phyloP scores from a whole-genome alignment of 495 filamentous ascomycete genomes.

The Podospora tetraspora region DNA sequence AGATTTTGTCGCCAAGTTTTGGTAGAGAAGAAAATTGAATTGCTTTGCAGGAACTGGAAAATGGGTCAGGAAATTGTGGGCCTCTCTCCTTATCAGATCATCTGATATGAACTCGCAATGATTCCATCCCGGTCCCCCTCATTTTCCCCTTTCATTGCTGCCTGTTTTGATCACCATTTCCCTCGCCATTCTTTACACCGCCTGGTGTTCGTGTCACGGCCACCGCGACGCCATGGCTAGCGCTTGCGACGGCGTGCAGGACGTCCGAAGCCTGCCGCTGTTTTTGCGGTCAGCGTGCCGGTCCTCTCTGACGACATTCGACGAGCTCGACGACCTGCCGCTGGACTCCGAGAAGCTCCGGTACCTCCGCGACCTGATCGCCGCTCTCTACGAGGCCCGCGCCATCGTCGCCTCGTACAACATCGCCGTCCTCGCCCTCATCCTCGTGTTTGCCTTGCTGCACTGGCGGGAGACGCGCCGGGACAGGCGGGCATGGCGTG shows the following conservation, averaged over 20 bases:
- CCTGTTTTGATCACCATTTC: not conserved
- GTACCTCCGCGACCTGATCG: conserved; percentile 32
- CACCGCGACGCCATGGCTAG: not conserved
- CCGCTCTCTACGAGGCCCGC: conserved; percentile 30
- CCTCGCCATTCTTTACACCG: not conserved
- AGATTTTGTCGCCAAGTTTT: not conserved
- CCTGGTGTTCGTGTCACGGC: not conserved
- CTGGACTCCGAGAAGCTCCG: conserved; percentile 28
- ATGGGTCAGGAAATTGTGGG: not conserved
- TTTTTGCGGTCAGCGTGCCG: not conserved
- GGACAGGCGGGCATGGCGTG: conserved; percentile 21
- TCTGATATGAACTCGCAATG: not conserved
- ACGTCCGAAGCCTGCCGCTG: not conserved
- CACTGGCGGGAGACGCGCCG: conserved; percentile 24
- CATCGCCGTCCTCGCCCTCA: conserved; percentile 26
- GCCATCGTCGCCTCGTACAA: conserved; percentile 34
- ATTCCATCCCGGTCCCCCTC: not conserved
- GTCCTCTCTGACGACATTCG: not conserved
- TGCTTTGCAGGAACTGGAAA: not conserved
- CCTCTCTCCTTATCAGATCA: not conserved
- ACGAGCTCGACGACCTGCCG: conserved; percentile 1
- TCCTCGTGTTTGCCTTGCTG: conserved; percentile 25
- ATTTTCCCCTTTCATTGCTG: not conserved
- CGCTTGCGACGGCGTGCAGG: not conserved
- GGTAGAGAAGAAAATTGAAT: not conserved